A percentile compares a stretch with the other conserved stretches of the same genome.
These are phyloP conservation scores for Chrysoporthe austroafricana DNA, from an alignment of 2,329 filamentous ascomycete genomes.

Conservation along the genomic window DNA sequence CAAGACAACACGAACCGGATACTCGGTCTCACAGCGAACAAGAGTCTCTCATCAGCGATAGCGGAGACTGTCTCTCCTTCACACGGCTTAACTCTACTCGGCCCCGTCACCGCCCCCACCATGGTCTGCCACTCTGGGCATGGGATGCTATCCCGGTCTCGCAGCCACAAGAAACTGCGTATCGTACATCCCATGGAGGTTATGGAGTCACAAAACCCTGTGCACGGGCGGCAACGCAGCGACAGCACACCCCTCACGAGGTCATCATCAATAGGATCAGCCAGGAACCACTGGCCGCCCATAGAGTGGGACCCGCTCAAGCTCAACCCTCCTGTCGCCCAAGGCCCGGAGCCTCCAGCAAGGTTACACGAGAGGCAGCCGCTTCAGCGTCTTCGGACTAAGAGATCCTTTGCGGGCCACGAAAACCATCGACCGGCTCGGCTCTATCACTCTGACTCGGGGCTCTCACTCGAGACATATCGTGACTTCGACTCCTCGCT, in stretches of 20 bases:
- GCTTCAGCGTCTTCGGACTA: slow-evolving; percentile 13
- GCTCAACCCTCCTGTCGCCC: slow-evolving; percentile 37
- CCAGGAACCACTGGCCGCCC: slow-evolving; percentile 31
- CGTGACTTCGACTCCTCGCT: slow-evolving; percentile 43
- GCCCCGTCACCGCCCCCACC: slow-evolving; percentile 15
- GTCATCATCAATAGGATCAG: slow-evolving; percentile 7
- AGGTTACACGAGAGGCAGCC: slow-evolving; percentile 24
- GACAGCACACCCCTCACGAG: slow-evolving; percentile 15
- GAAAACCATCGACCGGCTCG: slow-evolving; percentile 14
- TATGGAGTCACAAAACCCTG: slow-evolving; percentile 14
- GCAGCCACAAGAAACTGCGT: slow-evolving; percentile 28
- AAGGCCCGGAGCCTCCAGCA: slow-evolving; percentile 13
- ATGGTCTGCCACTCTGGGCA: slow-evolving; percentile 26
- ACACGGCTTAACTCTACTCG: not conserved
- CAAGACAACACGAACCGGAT: not conserved
- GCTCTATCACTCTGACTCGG: slow-evolving; percentile 28
- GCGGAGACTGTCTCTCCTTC: slow-evolving; percentile 3
- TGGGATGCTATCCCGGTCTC: slow-evolving; percentile 23
- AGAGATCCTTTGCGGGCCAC: slow-evolving; percentile 20
- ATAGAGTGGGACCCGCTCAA: slow-evolving; percentile 41
- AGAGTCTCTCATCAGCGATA: slow-evolving; percentile 22
- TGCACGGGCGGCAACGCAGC: slow-evolving; percentile 25
- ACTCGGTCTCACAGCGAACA: not conserved
- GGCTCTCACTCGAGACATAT: slow-evolving; percentile 35
- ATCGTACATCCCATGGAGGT: slow-evolving; percentile 19